Evolutionary conservation across 768 basidiomycete genomes (phyloP), one percentile per base, ranked within the genome.

Genomic region (Boletus tylopilopsis): DNA sequence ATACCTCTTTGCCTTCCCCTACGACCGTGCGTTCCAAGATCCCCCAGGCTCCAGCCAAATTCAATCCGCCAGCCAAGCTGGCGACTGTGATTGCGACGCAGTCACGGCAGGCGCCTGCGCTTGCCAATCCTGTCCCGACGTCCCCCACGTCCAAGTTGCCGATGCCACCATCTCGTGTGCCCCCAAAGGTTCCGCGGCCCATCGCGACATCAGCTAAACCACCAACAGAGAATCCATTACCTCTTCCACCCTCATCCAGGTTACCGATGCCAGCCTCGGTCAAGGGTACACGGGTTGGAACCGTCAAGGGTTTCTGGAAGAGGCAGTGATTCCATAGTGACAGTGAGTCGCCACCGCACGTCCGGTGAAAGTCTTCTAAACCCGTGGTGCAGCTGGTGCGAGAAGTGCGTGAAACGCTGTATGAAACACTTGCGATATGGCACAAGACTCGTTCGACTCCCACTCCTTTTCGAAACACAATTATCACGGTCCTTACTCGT

Each of bases 251-350:
- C 7, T 42, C 56, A 11, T 56, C 64, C 15, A 59, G 47, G 30
- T 21, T 67, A 25, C 64, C 62, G 13, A 59, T 68, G 42, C 66
- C 66, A 40, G 45, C 63, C 40, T 51, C 60, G 2, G 24, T 34
- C 42, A 66, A 67, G 37, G 41, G 36, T 13, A 15, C 48, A 6
- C 64, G 64, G 11, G 52, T 54, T 39, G 55, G 41, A 29, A 68
- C 67, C 19, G 64, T 66, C 49, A 68, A 40, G 35, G 64, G 64
- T 21, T 66, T 67, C 54, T 68, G 67, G 64, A 66, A 59, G 37
- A 52, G 62, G 47, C 56, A 57, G 23, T 68, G 35, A 48, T 39
- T 35, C 25, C 23, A 24, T 19, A 18, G 24, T 27, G 34, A 25
- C 29, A 21, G 63, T 61, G 49, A 50, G 60, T 48, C 35, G 1